phyloP scores from a whole-genome alignment of 2,329 filamentous ascomycete genomes.

The Graphium sp. region DNA sequence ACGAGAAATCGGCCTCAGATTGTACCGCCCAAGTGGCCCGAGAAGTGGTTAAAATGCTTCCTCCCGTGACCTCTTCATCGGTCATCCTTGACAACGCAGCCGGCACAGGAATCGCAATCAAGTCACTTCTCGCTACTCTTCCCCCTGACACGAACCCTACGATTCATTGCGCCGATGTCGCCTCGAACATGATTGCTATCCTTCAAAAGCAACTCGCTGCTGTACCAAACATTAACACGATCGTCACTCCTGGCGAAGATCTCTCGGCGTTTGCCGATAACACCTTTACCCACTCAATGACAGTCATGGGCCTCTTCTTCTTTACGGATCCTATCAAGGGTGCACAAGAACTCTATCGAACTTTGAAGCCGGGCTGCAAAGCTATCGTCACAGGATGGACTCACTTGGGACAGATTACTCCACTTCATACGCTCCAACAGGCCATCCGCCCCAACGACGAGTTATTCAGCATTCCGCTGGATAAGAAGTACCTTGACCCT shows the following conservation, averaged over 20 bases:
- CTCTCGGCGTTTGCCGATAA: conserved; percentile 11
- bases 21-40: conserved; percentile 7
- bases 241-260: conserved; percentile 9
- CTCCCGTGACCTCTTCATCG: not conserved
- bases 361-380: conserved; percentile 16
- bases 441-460: conserved; percentile 6
- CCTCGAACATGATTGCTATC: conserved; percentile 8
- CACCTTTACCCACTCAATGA: conserved; percentile 18
- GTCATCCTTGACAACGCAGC: conserved; percentile 12
- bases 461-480: conserved; percentile 6
- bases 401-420: conserved; percentile 7
- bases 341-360: conserved; percentile 18
- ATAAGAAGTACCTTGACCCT: conserved; percentile 4
- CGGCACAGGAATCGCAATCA: conserved; percentile 10
- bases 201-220: conserved; percentile 6
- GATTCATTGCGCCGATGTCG: conserved; percentile 8
- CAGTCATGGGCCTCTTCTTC: conserved; percentile 20
- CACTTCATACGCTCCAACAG: conserved; percentile 6
- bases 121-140: too few species aligned
- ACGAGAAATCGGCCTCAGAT: conserved; percentile 8
- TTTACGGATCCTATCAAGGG: conserved; percentile 13
- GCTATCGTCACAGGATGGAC: conserved; percentile 17
- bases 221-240: conserved; percentile 3
- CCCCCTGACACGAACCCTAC: too few species aligned
- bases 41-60: conserved; percentile 3